Base-by-base conservation (phyloP, 352 stramenopile species). In the Phytophthora ramorum region DNA sequence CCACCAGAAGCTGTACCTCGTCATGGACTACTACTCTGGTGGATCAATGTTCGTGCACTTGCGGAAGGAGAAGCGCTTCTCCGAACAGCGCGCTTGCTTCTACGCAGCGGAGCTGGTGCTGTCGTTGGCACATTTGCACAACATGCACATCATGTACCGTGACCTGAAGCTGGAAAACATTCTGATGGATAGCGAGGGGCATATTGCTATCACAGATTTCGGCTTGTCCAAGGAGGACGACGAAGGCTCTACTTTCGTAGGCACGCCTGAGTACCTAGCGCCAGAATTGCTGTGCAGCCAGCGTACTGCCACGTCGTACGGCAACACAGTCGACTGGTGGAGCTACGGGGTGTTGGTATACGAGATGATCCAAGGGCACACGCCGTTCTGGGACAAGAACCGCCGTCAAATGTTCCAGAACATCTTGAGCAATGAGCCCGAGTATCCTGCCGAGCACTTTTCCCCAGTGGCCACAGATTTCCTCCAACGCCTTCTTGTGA, bases 131-230 rank as follows among this genome's bases (percentile, higher is more conserved):
- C 90, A 97, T 56, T 69, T 97, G 58, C 90, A 97, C 63, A 77
- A 81, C 45, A 82, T 94, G 75, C 80, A 95, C 78, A 96, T 97
- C 57, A 90, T 96, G 79, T 96, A 97, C 60, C 84, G 90, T 34
- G 90, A 97, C 48, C 47, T 96, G 22, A 97, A 97, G 70, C 82
- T 96, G 28, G 88, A 96, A 62, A 97, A 97, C 55, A 93, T 97
- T 40, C 54, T 97, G 8, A 93, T 97, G 85, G 83, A 95, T 56
- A 84, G 63, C 41, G 79, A 94, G 28, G 90, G 90, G 16, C 84
- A 96, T 66, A 77, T 96, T 35, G 85, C 84, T 7, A 88, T 97
- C 52, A 94, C 87, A 12, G 90, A 97, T 61, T 96, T 97, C 75
- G 90, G 90, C 16, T 67, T 96, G 8, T 95, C 85, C 0, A 97